Evolutionary conservation across 495 filamentous ascomycete species (phyloP), one percentile per base, ranked within the genome.

Genomic region (Aspergillus nanangensis): DNA sequence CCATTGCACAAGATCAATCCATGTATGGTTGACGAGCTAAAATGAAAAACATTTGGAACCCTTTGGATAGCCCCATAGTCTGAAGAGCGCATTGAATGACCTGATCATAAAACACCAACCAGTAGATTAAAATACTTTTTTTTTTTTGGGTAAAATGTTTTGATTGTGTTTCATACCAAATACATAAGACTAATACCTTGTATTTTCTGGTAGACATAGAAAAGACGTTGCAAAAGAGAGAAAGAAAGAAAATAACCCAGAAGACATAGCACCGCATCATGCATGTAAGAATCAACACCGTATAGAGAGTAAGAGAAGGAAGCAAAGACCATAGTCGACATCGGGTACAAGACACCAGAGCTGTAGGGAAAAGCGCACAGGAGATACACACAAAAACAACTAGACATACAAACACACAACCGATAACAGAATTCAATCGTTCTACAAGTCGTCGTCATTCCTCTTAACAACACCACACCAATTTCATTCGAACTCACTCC

Each of bases 241-340:
- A 29, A 31, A 17, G 4, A 8, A 31, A 24, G 14, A 21, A 23
- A 14, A 23, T 1, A 23, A 0, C 20, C 2, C n/a, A n/a, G 18
- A 22, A 18, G 29, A 44, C 41, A 38, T 31, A 32, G 34, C 33
- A 21, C 43, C 43, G 14, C 18, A 38, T 45, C 33, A 45, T 45
- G 43, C 33, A 38, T 3, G 20, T 19, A 42, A 21, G 19, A 4
- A 32, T 7, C n/a, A 42, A 31, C 21, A 42, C 39, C 39, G 29
- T 31, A 24, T 19, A 42, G 22, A 40, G 21, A 40, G 19, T 13
- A 34, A 34, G 10, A 11, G 9, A 42, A 29, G 25, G 11, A 11
- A 29, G 25, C 25, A 29, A 29, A 29, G 25, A 29, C 7, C 25
- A 29, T 7, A 5, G 11, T 11, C 25, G 25, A 29, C 25, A n/a